Conservation (phyloP, 2,329 filamentous ascomycete genomes). For the Aspergillus brasiliensis region DNA sequence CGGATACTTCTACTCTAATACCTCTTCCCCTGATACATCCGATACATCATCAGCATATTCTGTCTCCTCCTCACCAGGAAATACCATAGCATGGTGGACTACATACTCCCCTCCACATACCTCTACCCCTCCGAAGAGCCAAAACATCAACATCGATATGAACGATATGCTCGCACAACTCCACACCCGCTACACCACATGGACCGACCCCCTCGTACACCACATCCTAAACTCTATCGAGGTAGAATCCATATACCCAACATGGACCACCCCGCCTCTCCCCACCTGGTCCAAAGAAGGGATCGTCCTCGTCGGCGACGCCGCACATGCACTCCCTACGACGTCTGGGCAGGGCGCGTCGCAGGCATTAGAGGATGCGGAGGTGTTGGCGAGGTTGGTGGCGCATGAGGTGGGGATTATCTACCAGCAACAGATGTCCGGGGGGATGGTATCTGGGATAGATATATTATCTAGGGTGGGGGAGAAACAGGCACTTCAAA, state of each 20-base stretch:
- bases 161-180: constrained; percentile 21
- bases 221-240: constrained; percentile 42
- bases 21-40: constrained; percentile 18
- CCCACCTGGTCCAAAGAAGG: constrained; percentile 51
- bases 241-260: constrained; percentile 51
- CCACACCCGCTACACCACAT: constrained; percentile 44
- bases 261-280: constrained; percentile 51
- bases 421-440: neutral
- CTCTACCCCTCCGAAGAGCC: constrained; percentile 24
- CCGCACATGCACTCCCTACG: constrained; percentile 59
- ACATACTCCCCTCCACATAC: constrained; percentile 42
- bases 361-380: constrained; percentile 59
- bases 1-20: constrained; percentile 47
- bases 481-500: constrained; percentile 26
- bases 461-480: neutral
- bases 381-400: constrained; percentile 49
- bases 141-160: too few relatives aligned
- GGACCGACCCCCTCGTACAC: constrained; percentile 50
- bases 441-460: neutral
- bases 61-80: constrained; percentile 31
- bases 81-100: constrained; percentile 50
- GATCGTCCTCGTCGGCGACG: constrained; percentile 59
- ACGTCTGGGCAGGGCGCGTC: constrained; percentile 58
- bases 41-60: constrained; percentile 29
- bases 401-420: constrained; percentile 19